These are phyloP conservation scores for Trypanosoma congolense DNA, from an alignment of 208 protist genomes.

Conservation along the genomic window DNA sequence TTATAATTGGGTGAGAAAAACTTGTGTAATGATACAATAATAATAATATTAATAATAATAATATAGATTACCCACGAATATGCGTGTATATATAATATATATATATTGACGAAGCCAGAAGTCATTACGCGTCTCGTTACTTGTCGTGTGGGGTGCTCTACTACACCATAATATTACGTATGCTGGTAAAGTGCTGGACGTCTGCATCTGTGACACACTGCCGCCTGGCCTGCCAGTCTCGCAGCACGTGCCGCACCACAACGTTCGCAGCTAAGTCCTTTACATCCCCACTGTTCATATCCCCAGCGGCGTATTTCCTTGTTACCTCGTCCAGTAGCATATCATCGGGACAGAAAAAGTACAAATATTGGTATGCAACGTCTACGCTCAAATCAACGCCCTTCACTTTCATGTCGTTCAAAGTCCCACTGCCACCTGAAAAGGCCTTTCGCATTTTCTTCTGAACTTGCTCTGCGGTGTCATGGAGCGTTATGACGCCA, in stretches of 20 bases:
- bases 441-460: conserved; percentile 97
- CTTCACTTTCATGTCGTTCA: conserved; percentile 92
- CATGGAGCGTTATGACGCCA: conserved; percentile 95
- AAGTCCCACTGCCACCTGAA: conserved; percentile 93
- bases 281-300: conserved; percentile 76
- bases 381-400: conserved; percentile 94
- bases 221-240: conserved; percentile 55
- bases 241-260: conserved; percentile 59
- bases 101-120: too few species aligned
- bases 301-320: conserved; percentile 45
- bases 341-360: conserved; percentile 96
- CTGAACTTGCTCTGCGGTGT: conserved; percentile 91
- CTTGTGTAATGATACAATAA: too few species aligned
- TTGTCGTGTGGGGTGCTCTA: too few species aligned
- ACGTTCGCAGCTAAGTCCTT: conserved; percentile 72
- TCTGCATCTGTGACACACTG: conserved; percentile 65
- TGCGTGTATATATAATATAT: too few species aligned
- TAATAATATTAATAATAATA: too few species aligned
- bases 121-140: too few species aligned
- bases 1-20: too few species aligned
- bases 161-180: conserved; percentile 77
- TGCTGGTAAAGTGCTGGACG: conserved; percentile 53
- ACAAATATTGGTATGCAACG: conserved; percentile 95
- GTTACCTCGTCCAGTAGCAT: conserved; percentile 81
- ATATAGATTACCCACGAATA: too few species aligned